These are phyloP conservation scores for Crucihimalaya himalaica DNA, from an alignment of 345 rosid species.

Conservation along the genomic window DNA sequence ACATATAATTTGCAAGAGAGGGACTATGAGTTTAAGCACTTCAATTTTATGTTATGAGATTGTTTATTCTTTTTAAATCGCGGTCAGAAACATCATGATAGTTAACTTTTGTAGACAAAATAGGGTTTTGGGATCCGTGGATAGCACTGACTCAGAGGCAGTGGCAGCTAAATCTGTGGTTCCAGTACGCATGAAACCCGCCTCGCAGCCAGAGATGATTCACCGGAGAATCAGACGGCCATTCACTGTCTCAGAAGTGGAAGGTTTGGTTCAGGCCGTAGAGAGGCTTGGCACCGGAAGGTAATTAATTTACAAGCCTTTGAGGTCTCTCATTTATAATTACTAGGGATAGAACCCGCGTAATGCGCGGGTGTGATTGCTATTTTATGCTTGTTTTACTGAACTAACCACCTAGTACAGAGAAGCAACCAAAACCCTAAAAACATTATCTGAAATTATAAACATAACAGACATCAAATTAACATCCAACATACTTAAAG, in stretches of 20 bases:
- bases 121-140: neutral
- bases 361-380: too few species aligned
- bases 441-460: too few species aligned
- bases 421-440: too few species aligned
- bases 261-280: slow-evolving; percentile 83
- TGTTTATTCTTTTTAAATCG: neutral
- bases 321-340: neutral
- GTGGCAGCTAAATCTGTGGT: slow-evolving; percentile 12
- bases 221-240: slow-evolving; percentile 94
- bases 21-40: too few species aligned
- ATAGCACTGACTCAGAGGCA: neutral
- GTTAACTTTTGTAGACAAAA: neutral
- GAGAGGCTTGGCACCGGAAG: slow-evolving; percentile 96
- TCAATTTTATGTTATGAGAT: neutral
- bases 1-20: too few species aligned
- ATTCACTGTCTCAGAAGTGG: slow-evolving; percentile 91
- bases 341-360: too few species aligned
- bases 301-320: slow-evolving; percentile 33
- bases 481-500: too few species aligned
- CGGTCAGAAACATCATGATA: neutral
- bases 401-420: too few species aligned
- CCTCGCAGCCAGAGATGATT: slow-evolving; percentile 60
- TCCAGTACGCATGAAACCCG: slow-evolving; percentile 9
- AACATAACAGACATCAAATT: too few species aligned
- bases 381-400: too few species aligned